Evolutionary conservation across 495 filamentous ascomycete genomes (phyloP).

Genomic region (Trichoderma asperelloides): DNA sequence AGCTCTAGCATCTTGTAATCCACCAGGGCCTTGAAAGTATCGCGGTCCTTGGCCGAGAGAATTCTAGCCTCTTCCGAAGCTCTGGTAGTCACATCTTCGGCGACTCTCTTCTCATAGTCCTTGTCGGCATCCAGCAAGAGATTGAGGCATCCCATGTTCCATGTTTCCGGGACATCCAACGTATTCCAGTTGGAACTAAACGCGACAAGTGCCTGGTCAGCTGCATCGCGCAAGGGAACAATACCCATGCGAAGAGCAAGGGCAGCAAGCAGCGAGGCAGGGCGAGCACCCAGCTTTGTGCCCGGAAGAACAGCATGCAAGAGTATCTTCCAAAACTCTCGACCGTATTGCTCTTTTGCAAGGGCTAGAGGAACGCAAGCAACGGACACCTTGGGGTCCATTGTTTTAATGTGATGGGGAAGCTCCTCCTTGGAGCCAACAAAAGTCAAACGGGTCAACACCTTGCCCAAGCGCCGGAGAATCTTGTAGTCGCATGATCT

Average conservation of each 20-base stretch:
- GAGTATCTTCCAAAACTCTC: constrained; percentile 35
- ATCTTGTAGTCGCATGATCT: constrained; percentile 35
- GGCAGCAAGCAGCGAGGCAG: constrained; percentile 36
- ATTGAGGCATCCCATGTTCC: constrained; percentile 32
- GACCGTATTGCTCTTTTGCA: constrained; percentile 19
- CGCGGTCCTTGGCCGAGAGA: constrained; percentile 22
- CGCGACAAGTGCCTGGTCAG: constrained; percentile 28
- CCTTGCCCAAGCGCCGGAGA: constrained; percentile 29
- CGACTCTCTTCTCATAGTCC: constrained; percentile 18
- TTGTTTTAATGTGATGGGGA: constrained; percentile 28
- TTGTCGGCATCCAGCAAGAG: constrained; percentile 36
- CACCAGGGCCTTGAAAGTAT: constrained; percentile 33
- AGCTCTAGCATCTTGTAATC: constrained; percentile 38
- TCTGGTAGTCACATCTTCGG: constrained; percentile 9
- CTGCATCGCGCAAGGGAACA: constrained; percentile 25
- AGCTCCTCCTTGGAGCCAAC: constrained; percentile 29
- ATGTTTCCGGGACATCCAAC: constrained; percentile 35
- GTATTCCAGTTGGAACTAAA: constrained; percentile 33
- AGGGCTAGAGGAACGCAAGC: constrained; percentile 32
- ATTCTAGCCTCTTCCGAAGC: constrained; percentile 11
- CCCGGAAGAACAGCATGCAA: constrained; percentile 36
- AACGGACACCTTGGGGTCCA: constrained; percentile 16
- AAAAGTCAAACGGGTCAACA: constrained; percentile 35
- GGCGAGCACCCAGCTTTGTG: constrained; percentile 31
- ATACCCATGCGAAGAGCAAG: constrained; percentile 35